These are phyloP conservation scores for Pugionium dolabratum DNA, from an alignment of 345 rosid genomes.

Conservation along the genomic window DNA sequence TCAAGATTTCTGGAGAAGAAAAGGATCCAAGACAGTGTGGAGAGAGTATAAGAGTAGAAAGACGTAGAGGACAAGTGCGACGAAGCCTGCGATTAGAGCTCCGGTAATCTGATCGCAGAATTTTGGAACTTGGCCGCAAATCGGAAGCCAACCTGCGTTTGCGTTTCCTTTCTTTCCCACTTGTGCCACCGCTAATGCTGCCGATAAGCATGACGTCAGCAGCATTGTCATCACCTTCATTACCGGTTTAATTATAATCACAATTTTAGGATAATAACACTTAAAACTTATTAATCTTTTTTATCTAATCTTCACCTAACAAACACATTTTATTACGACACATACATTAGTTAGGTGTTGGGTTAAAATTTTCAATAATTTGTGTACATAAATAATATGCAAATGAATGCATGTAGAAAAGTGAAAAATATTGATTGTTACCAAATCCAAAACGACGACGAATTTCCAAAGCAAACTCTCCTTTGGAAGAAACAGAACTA, in stretches of 20 bases:
- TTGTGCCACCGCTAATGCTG: conserved; percentile 72
- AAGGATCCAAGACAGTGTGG: conserved; percentile 53
- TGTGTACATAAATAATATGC: background rate
- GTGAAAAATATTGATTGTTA: conserved; percentile 26
- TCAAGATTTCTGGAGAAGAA: conserved; percentile 50
- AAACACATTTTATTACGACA: background rate
- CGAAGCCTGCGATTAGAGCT: conserved; percentile 60
- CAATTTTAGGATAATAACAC: no score
- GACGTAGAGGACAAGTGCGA: conserved; percentile 49
- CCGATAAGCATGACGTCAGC: conserved; percentile 64
- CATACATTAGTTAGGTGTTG: background rate
- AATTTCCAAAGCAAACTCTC: conserved; percentile 60
- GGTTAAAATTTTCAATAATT: no score
- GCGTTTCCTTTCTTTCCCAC: conserved; percentile 78
- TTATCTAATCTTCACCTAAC: conserved; percentile 27
- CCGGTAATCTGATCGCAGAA: conserved; percentile 68
- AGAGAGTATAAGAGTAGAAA: conserved; percentile 54
- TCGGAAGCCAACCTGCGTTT: conserved; percentile 74
- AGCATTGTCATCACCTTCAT: conserved; percentile 47
- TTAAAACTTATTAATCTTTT: no score
- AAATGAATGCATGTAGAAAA: conserved; percentile 2
- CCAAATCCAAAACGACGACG: conserved; percentile 66
- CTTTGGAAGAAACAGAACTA: conserved; percentile 63
- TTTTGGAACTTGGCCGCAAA: conserved; percentile 66
- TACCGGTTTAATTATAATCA: no score